Percentiles rank a stretch among this genome's conserved stretches.
Conservation (phyloP, 2,329 filamentous ascomycete species). For the Periconia sp. region DNA sequence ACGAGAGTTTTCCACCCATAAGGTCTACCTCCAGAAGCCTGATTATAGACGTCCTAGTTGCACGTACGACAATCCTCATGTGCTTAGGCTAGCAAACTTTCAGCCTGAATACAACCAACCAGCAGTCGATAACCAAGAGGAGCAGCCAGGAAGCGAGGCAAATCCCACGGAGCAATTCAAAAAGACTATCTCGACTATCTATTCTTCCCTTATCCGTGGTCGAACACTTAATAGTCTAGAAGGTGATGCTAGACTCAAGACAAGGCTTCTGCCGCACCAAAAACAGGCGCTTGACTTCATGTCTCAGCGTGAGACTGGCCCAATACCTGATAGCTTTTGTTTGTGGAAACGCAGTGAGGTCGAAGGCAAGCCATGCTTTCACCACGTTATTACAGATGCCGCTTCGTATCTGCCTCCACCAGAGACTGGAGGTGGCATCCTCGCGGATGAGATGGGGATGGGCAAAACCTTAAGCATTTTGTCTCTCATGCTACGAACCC, state of each 20-base stretch:
- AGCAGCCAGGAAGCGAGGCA: not conserved
- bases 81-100: slow-evolving; percentile 22
- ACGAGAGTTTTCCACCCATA: slow-evolving; percentile 22
- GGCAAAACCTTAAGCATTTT: slow-evolving; percentile 64
- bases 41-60: slow-evolving; percentile 18
- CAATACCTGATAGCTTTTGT: slow-evolving; percentile 30
- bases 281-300: slow-evolving; percentile 38
- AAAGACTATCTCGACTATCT: slow-evolving; percentile 22
- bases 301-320: slow-evolving; percentile 36
- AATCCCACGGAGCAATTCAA: slow-evolving; percentile 17
- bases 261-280: slow-evolving; percentile 29
- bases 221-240: slow-evolving; percentile 23
- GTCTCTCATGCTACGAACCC: slow-evolving; percentile 54
- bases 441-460: slow-evolving; percentile 68
- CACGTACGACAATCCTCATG: slow-evolving; percentile 34
- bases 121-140: slow-evolving; percentile 6
- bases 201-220: slow-evolving; percentile 27
- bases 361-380: slow-evolving; percentile 28
- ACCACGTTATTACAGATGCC: slow-evolving; percentile 50
- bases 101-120: not conserved
- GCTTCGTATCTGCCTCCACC: slow-evolving; percentile 19
- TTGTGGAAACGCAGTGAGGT: slow-evolving; percentile 30
- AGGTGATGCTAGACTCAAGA: slow-evolving; percentile 28
- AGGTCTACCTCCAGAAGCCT: slow-evolving; percentile 33
- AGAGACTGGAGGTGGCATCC: slow-evolving; percentile 53